Evolutionary conservation across 2,329 filamentous ascomycete species (phyloP).

Genomic region (Penicillium psychrosexuale): DNA sequence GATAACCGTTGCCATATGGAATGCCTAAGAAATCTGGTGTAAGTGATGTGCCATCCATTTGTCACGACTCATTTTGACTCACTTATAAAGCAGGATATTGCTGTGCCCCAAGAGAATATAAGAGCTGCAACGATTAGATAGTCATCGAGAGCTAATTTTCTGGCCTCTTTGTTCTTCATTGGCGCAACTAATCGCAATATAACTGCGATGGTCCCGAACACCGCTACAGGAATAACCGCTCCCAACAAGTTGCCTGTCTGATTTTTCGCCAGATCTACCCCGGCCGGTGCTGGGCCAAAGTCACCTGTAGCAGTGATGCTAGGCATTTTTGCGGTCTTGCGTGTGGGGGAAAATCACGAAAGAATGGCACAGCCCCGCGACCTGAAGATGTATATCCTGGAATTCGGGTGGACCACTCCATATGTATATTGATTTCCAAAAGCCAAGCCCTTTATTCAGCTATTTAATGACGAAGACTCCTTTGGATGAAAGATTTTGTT

Average conservation of each 20-base stretch:
- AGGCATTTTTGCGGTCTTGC: not conserved
- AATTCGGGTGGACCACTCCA: not conserved
- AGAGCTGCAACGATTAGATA: not conserved
- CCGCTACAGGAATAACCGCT: not conserved
- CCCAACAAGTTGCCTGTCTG: not conserved
- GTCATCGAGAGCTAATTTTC: not conserved
- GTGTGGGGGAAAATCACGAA: not conserved
- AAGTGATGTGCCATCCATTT: not conserved
- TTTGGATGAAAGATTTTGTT: not conserved
- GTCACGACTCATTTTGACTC: not conserved
- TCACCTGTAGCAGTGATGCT: not conserved
- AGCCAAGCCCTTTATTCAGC: not conserved
- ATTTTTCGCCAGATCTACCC: not conserved
- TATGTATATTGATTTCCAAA: not conserved
- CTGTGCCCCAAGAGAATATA: conserved; percentile 1
- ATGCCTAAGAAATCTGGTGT: not conserved
- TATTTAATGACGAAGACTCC: not conserved
- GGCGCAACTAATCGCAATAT: not conserved
- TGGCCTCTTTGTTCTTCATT: not conserved
- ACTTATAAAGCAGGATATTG: not conserved
- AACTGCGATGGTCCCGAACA: not conserved
- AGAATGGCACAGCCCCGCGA: not conserved
- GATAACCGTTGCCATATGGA: not conserved
- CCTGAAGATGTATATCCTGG: no score
- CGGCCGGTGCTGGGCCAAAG: not conserved